Percentiles rank a stretch among this genome's conserved stretches.
phyloP scores from a whole-genome alignment of 2,329 filamentous ascomycete genomes.

The Teratosphaeria viscida region DNA sequence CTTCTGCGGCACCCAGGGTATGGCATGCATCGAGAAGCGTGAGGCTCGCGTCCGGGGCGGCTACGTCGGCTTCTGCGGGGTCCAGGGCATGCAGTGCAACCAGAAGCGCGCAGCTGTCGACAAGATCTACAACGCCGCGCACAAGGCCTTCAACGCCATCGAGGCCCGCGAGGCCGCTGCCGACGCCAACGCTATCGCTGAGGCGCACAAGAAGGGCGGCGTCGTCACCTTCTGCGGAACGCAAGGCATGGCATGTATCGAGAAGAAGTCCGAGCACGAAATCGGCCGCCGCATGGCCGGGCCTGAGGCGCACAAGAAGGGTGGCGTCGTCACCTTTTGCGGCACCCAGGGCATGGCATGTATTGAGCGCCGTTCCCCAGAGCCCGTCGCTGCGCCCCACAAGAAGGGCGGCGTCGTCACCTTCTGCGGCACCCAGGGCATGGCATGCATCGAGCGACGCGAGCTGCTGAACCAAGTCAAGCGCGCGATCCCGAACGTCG shows the following conservation, averaged over 20 bases:
- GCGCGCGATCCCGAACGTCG: constrained; percentile 16
- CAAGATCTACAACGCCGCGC: constrained; percentile 6
- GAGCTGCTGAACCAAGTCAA: constrained; percentile 22
- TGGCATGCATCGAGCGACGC: constrained; percentile 26
- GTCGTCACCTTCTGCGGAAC: constrained; percentile 8
- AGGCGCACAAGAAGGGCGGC: background rate
- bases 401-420: background rate
- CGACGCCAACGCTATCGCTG: background rate
- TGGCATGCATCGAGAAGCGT: background rate
- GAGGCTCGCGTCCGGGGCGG: background rate
- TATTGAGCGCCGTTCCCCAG: constrained; percentile 25
- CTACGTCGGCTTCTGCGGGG: constrained; percentile 4
- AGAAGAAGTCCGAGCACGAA: constrained; percentile 1
- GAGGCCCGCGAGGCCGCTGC: constrained; percentile 10
- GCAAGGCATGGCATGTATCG: constrained; percentile 1
- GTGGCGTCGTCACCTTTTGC: constrained; percentile 4
- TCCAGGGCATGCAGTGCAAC: constrained; percentile 5
- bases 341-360: constrained; percentile 3
- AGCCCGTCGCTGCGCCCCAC: background rate
- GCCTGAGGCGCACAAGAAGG: background rate
- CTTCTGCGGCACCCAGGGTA: constrained; percentile 2
- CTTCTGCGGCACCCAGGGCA: constrained; percentile 5
- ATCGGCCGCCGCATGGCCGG: background rate
- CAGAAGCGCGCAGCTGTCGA: constrained; percentile 6
- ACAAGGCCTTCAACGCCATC: constrained; percentile 3